Base-by-base conservation (phyloP, 2,329 filamentous ascomycete species). In the Diplodia scrobiculata region DNA sequence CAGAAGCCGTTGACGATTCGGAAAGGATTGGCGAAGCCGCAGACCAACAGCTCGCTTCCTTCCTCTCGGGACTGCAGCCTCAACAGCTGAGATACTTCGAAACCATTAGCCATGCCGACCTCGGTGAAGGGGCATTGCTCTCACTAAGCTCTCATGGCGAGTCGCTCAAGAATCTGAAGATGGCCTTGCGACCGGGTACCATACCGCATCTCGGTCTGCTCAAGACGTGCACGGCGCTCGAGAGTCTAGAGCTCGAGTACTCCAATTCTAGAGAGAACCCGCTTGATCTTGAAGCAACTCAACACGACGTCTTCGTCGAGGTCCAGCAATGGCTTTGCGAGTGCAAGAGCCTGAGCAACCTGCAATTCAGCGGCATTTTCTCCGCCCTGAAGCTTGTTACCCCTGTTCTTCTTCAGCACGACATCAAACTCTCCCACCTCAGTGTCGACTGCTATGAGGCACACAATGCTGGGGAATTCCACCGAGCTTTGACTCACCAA, bases 1-100 rank as follows among this genome's bases (percentile, higher is more conserved):
- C 32, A 51, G 29, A 48, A n/a, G n/a, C 2, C 13, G 45, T 36
- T 66, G 25, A 66, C 27, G 5, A 5, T 60, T 54, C 63, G 5
- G 41, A 11, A 29, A 71, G 78, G 74, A 70, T 70, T 17, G 77
- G 78, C 29, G 72, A 75, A 0, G 80, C 82, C n/a, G 81, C 83
- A 6, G 88, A 91, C 67, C 76, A 81, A 32, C 80, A 85, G 48
- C 79, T 89, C 59, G 83, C 86, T 0, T 77, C 78, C 2, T 89
- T 91, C 71, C 80, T 91, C 54, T 77, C 77, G 27, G 79, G 80
- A 1, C 79, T 91, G 58, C 80, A 77, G 19, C 79, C 82, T 1
- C 83, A 90, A 68, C 85, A 82, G 1, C 76, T 91, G 11, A 79
- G 80, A 66, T 82, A 81, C 21, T 87, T 91, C 66, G 80, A 86